These are phyloP conservation scores for Myxozyma neglecta DNA, from an alignment of 805 yeast species.

Conservation along the genomic window DNA sequence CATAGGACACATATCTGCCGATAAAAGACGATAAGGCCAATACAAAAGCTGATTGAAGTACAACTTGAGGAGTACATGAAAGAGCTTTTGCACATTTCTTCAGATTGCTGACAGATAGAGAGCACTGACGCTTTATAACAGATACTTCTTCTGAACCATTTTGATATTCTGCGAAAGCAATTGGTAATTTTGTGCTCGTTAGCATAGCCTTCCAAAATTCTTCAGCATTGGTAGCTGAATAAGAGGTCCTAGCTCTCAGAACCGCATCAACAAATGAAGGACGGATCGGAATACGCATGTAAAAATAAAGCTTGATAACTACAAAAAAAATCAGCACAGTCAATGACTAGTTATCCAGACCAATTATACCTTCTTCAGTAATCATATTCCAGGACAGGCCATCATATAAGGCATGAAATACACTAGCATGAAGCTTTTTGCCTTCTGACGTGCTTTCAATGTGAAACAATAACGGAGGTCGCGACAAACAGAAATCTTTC, in stretches of 20 bases:
- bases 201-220: constrained; percentile 14
- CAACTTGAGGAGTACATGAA: constrained; percentile 28
- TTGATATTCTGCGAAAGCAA: neutral
- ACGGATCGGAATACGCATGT: constrained; percentile 12
- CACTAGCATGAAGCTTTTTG: constrained; percentile 3
- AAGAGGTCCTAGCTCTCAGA: neutral
- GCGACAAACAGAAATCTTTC: constrained; percentile 11
- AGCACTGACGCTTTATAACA: neutral
- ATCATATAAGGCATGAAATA: constrained; percentile 36
- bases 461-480: constrained; percentile 23
- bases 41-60: constrained; percentile 31
- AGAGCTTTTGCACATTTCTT: constrained; percentile 10
- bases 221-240: neutral
- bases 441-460: neutral
- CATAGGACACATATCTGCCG: constrained; percentile 10
- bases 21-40: constrained; percentile 10
- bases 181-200: neutral
- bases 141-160: neutral
- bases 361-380: constrained; percentile 24
- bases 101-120: neutral
- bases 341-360: neutral
- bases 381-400: constrained; percentile 29
- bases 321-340: neutral
- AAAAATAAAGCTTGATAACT: constrained; percentile 19
- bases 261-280: constrained; percentile 27